Percentiles rank a stretch among this genome's conserved stretches.
Evolutionary conservation across 139 green algal species (phyloP).

Genomic region (Zygnema cylindricum): DNA sequence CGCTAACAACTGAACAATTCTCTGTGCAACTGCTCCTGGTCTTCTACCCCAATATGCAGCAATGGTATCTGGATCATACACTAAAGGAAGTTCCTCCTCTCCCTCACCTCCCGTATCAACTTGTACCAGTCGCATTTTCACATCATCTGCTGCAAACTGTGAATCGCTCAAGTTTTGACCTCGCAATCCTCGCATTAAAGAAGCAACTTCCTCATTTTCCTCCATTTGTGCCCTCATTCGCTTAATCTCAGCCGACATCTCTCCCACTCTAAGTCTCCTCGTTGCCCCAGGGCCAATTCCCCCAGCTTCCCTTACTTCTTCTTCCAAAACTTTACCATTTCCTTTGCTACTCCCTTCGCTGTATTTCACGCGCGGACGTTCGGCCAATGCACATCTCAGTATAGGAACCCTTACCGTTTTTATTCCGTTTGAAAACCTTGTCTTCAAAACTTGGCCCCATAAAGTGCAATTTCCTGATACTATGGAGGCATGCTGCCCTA

Average conservation of each 20-base stretch:
- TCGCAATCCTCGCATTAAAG: slow-evolving; percentile 84
- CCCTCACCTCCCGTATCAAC: not conserved
- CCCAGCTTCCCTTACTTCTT: not conserved
- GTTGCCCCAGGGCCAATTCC: not conserved
- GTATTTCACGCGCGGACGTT: not conserved
- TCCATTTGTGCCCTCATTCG: slow-evolving; percentile 69
- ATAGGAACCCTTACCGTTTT: not conserved
- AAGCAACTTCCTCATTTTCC: slow-evolving; percentile 78
- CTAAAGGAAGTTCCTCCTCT: slow-evolving; percentile 77
- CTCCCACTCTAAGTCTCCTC: slow-evolving; percentile 15
- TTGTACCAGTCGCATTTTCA: slow-evolving; percentile 79
- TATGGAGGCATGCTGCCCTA: too few relatives aligned
- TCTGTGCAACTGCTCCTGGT: slow-evolving; percentile 81
- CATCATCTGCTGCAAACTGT: slow-evolving; percentile 84
- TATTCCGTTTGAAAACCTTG: too few relatives aligned
- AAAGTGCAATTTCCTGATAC: too few relatives aligned
- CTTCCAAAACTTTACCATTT: not conserved
- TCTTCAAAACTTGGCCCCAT: too few relatives aligned
- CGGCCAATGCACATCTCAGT: not conserved
- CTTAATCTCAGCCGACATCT: slow-evolving; percentile 79
- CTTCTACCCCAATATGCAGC: slow-evolving; percentile 82
- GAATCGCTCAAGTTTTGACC: slow-evolving; percentile 84
- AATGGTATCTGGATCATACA: slow-evolving; percentile 89
- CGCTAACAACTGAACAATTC: slow-evolving; percentile 85
- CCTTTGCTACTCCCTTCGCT: not conserved